Conservation (phyloP, 768 basidiomycete genomes). For the Phaeolepiota aurea region DNA sequence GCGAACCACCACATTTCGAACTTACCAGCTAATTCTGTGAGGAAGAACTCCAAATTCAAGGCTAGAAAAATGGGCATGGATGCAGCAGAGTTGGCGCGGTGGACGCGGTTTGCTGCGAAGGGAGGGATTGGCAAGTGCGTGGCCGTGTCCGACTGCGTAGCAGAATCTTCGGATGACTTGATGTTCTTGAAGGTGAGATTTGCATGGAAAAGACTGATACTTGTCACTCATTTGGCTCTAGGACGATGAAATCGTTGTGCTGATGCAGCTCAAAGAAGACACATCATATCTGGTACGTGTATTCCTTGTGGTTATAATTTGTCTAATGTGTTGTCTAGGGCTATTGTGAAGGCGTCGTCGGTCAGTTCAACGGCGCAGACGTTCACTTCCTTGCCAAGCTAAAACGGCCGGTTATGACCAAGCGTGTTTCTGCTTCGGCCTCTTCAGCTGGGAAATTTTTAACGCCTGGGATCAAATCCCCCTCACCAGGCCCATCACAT, state of each 20-base stretch:
- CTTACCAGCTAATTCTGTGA: too few relatives aligned
- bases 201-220: too few relatives aligned
- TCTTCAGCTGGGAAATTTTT: slow-evolving; percentile 14
- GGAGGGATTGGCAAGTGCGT: slow-evolving; percentile 81
- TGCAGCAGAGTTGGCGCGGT: slow-evolving; percentile 61
- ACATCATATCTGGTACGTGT: slow-evolving; percentile 50
- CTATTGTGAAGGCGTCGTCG: slow-evolving; percentile 83
- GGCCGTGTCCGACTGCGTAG: slow-evolving; percentile 67
- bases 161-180: slow-evolving; percentile 64
- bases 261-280: slow-evolving; percentile 55
- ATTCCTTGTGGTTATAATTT: background rate
- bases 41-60: too few relatives aligned
- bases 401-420: slow-evolving; percentile 75
- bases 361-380: slow-evolving; percentile 53
- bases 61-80: slow-evolving; percentile 42
- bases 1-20: too few relatives aligned
- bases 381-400: slow-evolving; percentile 69
- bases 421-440: slow-evolving; percentile 39
- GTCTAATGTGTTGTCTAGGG: slow-evolving; percentile 36
- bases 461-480: slow-evolving; percentile 11
- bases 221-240: slow-evolving; percentile 15
- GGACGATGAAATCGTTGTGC: slow-evolving; percentile 74
- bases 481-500: slow-evolving; percentile 7
- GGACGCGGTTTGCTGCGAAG: slow-evolving; percentile 80
- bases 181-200: slow-evolving; percentile 83